Conservation (phyloP, 257 asterid genomes). For the Rubia yunnanensis region DNA sequence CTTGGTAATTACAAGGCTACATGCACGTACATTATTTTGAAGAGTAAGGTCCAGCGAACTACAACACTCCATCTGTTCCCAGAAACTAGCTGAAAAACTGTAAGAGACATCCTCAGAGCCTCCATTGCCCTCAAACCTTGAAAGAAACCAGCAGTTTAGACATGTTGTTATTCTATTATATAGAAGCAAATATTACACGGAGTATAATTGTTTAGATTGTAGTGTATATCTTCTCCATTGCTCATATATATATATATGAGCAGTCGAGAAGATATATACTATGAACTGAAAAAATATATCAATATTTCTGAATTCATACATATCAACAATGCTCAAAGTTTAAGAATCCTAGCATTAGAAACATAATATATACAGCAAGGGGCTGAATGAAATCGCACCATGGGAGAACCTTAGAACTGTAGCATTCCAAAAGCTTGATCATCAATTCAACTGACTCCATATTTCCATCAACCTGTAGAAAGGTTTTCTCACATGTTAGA, state of each 20-base stretch:
- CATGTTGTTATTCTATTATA: slow-evolving; percentile 10
- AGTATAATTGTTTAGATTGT: too few relatives aligned
- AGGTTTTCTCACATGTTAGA: slow-evolving; percentile 8
- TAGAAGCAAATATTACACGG: slow-evolving; percentile 9
- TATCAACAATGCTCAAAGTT: background rate
- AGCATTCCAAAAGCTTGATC: slow-evolving; percentile 66
- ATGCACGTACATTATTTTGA: slow-evolving; percentile 34
- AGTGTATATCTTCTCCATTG: too few relatives aligned
- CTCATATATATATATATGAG: too few relatives aligned
- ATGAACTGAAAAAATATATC: background rate
- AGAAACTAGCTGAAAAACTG: slow-evolving; percentile 48
- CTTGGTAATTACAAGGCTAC: slow-evolving; percentile 6
- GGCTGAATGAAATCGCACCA: slow-evolving; percentile 39
- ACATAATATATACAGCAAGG: background rate
- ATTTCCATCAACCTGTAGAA: slow-evolving; percentile 54
- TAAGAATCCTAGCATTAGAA: background rate
- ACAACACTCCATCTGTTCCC: slow-evolving; percentile 47
- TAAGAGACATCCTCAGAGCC: slow-evolving; percentile 61
- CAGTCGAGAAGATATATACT: too few relatives aligned
- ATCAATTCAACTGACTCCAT: slow-evolving; percentile 30
- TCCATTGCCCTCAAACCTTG: slow-evolving; percentile 55
- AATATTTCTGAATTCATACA: too few relatives aligned
- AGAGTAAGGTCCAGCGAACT: slow-evolving; percentile 25
- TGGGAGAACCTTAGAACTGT: slow-evolving; percentile 62
- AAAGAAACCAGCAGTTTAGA: slow-evolving; percentile 19